Evolutionary conservation across 208 protist species (phyloP), one percentile per base, ranked within the genome.

Genomic region (Trypanosoma brucei): DNA sequence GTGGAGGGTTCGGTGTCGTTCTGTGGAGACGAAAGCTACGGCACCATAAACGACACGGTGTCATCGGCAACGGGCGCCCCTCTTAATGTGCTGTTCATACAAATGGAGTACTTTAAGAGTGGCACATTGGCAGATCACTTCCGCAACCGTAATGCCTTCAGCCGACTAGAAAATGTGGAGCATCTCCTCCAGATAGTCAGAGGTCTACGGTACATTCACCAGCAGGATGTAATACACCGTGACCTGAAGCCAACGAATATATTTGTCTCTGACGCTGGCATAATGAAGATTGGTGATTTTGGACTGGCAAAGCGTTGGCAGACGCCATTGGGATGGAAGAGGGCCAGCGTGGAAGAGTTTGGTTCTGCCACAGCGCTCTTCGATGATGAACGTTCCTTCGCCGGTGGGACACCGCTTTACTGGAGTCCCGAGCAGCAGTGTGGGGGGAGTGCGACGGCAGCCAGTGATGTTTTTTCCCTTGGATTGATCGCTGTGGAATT

Each of bases 191-290:
- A 91, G 35, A 86, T 94, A 54, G 68, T 74, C 5, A 65, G 83
- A 8, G 88, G 88, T 3, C 66, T 94, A 1, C 59, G 53, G 4
- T 94, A 94, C 54, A 62, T 94, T 60, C 88, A 94, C 64, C 51
- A 71, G 2, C 72, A 84, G n/a, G 69, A 81, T 37, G 83, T 94
- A 11, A 69, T 94, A 46, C 88, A 94, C 59, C 82, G 84, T 45
- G 88, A 94, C 62, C 46, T 94, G 55, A 94, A 94, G 63, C 88
- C 88, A 2, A 87, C 83, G 36, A 94, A 94, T 74, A 88, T 94
- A 35, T 94, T 94, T 63, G 66, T 94, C 4, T 75, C 76, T 2
- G 75, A 76, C 39, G 59, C 48, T 38, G 75, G 68, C 60, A 66
- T 77, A 14, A 67, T 94, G 63, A 94, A 94, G 55, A 91, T 94